Base-by-base conservation (phyloP, 257 asterid genomes). In the Solanum chmielewskii region DNA sequence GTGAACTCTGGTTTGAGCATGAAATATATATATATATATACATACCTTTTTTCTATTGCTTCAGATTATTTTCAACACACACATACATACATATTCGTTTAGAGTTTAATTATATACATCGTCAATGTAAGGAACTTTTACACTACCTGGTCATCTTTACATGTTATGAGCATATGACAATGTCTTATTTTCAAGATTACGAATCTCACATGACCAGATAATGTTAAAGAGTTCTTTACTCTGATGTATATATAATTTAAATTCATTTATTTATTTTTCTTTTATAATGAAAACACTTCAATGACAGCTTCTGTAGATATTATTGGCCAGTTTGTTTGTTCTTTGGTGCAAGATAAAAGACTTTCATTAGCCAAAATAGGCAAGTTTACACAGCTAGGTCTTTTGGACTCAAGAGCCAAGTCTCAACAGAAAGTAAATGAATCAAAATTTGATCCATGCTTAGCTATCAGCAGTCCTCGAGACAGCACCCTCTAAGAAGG, bases 1-100 rank as follows among this genome's bases (percentile, higher is more conserved):
- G 89, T 83, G 86, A 88, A n/a, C 91, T 69, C 71, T 88, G 94
- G 93, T 93, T 93, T 89, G 94, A 92, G 94, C 93, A 88, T 87
- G 31, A 83, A 88, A 87, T 86, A 88, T 13, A 42, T 44, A 78
- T 44, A 78, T 33, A 33, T 66, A 88, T 42, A 42, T 31, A 78
- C 7, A 37, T 66, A 45, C 82, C 49, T 6, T 59, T 41, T 39
- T 73, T 37, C 21, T 9, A 33, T 69, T 71, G 25, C 52, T 74
- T 74, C 31, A 2, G 5, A 21, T 74, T 47, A 75, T 75, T 75
- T 20, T 21, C 56, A 39, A 21, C 81, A 39, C 20, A 39, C 49
- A 74, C 45, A 39, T 6, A 56, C 64, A 71, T 9, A 47, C 37
- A 68, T 11, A 35, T 74, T 74, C 52, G 5, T 74, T 74, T 74